These are phyloP conservation scores for Globisporangium iwayamae DNA, from an alignment of 352 stramenopile species.

Conservation along the genomic window DNA sequence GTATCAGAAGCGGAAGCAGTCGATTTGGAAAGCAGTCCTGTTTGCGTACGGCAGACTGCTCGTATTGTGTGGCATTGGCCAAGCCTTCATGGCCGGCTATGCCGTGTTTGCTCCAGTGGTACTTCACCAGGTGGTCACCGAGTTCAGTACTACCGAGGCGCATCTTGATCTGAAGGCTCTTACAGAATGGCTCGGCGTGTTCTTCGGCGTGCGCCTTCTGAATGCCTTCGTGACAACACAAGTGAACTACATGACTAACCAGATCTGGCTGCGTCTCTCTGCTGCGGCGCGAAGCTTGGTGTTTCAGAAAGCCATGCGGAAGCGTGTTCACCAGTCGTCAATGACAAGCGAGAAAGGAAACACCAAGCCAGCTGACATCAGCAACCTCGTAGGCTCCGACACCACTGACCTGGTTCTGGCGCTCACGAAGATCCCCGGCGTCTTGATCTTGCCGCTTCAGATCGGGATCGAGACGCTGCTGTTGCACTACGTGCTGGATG, in stretches of 20 bases:
- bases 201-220: slow-evolving; percentile 3
- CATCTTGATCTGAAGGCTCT: slow-evolving; percentile 4
- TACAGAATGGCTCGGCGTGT: background rate
- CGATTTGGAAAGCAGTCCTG: slow-evolving; percentile 2
- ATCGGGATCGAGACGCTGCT: slow-evolving; percentile 22
- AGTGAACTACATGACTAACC: slow-evolving; percentile 8
- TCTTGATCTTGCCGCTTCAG: slow-evolving; percentile 34
- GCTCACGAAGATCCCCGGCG: background rate
- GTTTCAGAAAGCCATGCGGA: slow-evolving; percentile 17
- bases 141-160: background rate
- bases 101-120: slow-evolving; percentile 17
- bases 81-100: slow-evolving; percentile 7
- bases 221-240: slow-evolving; percentile 18
- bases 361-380: slow-evolving; percentile 2
- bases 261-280: slow-evolving; percentile 5
- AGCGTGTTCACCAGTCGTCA: background rate
- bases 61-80: slow-evolving; percentile 3
- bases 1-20: background rate
- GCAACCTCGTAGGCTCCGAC: slow-evolving; percentile 17
- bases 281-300: slow-evolving; percentile 7
- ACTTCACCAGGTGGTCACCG: slow-evolving; percentile 15
- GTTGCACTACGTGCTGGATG: slow-evolving; percentile 24
- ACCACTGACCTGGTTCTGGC: slow-evolving; percentile 4
- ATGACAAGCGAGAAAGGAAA: background rate
- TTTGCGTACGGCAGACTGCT: slow-evolving; percentile 5